Evolutionary conservation across 129 eudicot species (phyloP).

Genomic region (sunflower (Helianthus annuus)): DNA sequence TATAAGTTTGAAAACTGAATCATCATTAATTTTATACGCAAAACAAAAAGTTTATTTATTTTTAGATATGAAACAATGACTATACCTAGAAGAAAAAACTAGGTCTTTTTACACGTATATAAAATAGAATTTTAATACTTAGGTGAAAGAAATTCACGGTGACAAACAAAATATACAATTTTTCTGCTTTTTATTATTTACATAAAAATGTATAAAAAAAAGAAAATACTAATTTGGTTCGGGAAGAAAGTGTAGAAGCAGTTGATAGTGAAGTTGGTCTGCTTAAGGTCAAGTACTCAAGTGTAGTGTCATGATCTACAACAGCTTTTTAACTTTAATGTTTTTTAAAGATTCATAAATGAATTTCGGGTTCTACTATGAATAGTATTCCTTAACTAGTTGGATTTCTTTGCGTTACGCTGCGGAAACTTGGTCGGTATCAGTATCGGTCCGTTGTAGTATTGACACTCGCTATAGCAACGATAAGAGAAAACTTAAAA

Average conservation of each 20-base stretch:
- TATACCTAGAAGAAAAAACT: too few relatives aligned
- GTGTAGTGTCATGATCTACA: conserved; percentile 31
- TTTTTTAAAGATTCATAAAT: conserved; percentile 30
- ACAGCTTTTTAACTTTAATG: conserved; percentile 28
- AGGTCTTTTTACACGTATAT: not conserved
- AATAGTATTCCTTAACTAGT: conserved; percentile 11
- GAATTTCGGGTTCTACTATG: conserved; percentile 38
- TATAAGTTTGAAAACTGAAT: too few relatives aligned
- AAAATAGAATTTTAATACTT: not conserved
- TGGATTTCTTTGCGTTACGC: too few relatives aligned
- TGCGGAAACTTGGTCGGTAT: too few relatives aligned
- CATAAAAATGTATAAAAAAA: not conserved
- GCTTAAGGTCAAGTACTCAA: conserved; percentile 10
- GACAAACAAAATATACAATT: not conserved
- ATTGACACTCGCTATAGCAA: too few relatives aligned
- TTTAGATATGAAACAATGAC: too few relatives aligned
- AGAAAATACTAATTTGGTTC: conserved; percentile 3
- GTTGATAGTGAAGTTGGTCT: conserved; percentile 30
- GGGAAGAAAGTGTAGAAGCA: conserved; percentile 22
- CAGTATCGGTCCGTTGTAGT: too few relatives aligned
- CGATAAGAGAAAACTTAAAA: too few relatives aligned
- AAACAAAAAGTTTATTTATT: too few relatives aligned
- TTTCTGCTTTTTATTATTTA: not conserved
- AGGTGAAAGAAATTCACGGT: not conserved
- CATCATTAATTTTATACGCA: too few relatives aligned